Evolutionary conservation across 2,329 filamentous ascomycete genomes (phyloP).

Genomic region (Chrysoporthe cubensis): DNA sequence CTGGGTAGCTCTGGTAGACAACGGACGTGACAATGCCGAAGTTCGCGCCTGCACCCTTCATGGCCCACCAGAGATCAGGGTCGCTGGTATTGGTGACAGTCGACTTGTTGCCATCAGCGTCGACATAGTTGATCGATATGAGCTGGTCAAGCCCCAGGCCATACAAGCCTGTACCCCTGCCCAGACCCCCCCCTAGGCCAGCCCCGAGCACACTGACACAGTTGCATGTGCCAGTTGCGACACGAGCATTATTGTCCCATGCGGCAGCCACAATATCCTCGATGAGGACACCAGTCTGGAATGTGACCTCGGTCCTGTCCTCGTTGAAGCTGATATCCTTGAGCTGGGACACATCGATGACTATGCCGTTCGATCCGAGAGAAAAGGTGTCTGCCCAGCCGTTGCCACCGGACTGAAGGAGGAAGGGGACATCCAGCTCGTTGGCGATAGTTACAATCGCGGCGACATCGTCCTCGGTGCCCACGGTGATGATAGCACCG

Average conservation of each 20-base stretch:
- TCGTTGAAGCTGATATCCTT: conserved; percentile 32
- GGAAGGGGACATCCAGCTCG: conserved; percentile 31
- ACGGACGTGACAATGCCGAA: conserved; percentile 59
- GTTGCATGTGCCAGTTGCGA: conserved; percentile 28
- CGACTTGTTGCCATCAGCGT: background rate
- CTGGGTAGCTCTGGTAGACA: conserved; percentile 51
- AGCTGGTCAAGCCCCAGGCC: conserved; percentile 20
- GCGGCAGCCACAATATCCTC: conserved; percentile 32
- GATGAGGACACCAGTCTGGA: conserved; percentile 33
- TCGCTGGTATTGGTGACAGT: conserved; percentile 39
- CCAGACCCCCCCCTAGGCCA: conserved; percentile 33
- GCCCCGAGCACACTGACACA: conserved; percentile 25
- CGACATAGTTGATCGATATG: conserved; percentile 12
- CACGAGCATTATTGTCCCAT: conserved; percentile 31
- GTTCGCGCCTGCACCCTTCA: conserved; percentile 61
- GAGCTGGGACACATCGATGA: conserved; percentile 33
- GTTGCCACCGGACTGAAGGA: conserved; percentile 34
- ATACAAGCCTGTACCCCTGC: conserved; percentile 14
- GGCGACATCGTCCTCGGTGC: conserved; percentile 29
- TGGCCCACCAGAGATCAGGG: conserved; percentile 58
- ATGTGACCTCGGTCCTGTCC: conserved; percentile 32
- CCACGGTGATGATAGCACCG: conserved; percentile 26
- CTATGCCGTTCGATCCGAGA: conserved; percentile 29
- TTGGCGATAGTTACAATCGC: conserved; percentile 25
- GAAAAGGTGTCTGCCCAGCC: conserved; percentile 34